Evolutionary conservation across 2,329 filamentous ascomycete species (phyloP).

Genomic region (Fusarium sp.): DNA sequence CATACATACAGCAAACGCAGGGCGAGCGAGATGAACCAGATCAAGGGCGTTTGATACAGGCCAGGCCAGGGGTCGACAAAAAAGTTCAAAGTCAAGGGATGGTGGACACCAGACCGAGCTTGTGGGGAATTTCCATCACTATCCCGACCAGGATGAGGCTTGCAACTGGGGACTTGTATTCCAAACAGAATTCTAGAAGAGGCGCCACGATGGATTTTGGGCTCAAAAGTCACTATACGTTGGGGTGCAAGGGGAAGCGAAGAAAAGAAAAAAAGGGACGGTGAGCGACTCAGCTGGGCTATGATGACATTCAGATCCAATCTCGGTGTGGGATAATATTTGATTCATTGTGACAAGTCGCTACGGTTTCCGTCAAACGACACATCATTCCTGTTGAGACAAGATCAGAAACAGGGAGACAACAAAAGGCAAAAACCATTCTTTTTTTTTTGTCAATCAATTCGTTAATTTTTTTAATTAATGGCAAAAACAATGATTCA

Average conservation of each 20-base stretch:
- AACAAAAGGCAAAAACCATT: constrained; percentile 10
- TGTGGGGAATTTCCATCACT: constrained; percentile 43
- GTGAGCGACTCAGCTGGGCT: constrained; percentile 34
- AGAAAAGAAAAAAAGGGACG: constrained; percentile 31
- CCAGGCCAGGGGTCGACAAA: constrained; percentile 34
- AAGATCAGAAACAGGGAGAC: constrained; percentile 29
- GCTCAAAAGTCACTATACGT: constrained; percentile 19
- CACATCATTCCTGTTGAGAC: constrained; percentile 38
- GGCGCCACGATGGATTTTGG: constrained; percentile 33
- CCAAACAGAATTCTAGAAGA: constrained; percentile 47
- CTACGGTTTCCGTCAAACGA: constrained; percentile 26
- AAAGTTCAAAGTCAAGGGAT: constrained; percentile 33
- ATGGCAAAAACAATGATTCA: constrained; percentile 29
- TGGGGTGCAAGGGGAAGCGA: constrained; percentile 26
- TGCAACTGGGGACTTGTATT: constrained; percentile 41
- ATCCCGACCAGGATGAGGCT: constrained; percentile 35
- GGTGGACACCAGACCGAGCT: constrained; percentile 24
- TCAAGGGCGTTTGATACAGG: constrained; percentile 42
- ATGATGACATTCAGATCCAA: constrained; percentile 30
- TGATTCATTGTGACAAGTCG: constrained; percentile 37
- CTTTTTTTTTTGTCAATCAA: neutral
- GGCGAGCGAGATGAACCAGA: constrained; percentile 43
- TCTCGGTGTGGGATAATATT: constrained; percentile 32
- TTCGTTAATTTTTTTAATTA: neutral
- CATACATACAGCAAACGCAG: constrained; percentile 23